Conservation (phyloP, 371 early-diverging fungal genomes). For the Umbelopsis sp. region DNA sequence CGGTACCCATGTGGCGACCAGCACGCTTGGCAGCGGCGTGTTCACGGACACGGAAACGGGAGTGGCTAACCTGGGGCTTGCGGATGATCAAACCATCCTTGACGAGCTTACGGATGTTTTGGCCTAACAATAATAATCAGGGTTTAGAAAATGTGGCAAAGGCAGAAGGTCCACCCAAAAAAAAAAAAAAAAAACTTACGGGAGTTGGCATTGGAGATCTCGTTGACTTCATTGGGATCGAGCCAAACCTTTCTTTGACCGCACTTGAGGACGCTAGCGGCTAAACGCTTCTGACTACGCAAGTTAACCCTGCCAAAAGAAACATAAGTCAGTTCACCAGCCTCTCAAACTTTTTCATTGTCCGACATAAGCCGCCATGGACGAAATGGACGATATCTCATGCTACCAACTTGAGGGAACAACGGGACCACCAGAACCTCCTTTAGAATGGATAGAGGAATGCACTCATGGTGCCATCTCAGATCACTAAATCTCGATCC, state of each 20-base stretch:
- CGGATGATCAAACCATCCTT: conserved; percentile 98
- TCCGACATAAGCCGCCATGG: background rate
- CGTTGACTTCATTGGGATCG: conserved; percentile 97
- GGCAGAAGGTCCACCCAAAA: background rate
- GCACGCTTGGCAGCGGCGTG: conserved; percentile 94
- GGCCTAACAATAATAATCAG: conserved; percentile 58
- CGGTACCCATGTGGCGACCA: conserved; percentile 99
- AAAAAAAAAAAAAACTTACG: conserved; percentile 63
- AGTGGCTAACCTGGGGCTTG: conserved; percentile 93
- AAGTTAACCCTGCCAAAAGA: conserved; percentile 73
- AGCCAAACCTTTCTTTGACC: conserved; percentile 99
- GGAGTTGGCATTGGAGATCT: conserved; percentile 97
- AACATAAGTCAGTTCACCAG: background rate
- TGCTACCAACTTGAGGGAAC: background rate
- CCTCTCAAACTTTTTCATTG: conserved; percentile 3
- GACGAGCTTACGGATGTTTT: conserved; percentile 96
- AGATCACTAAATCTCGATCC: conserved; percentile 19
- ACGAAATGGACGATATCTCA: conserved; percentile 7
- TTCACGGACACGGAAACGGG: conserved; percentile 97
- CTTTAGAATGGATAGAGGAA: background rate
- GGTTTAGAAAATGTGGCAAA: background rate
- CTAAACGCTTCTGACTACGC: conserved; percentile 94
- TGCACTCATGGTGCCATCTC: conserved; percentile 9
- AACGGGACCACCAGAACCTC: background rate
- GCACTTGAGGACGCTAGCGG: conserved; percentile 98